Evolutionary conservation across 2,329 filamentous ascomycete species (phyloP), one percentile per base, ranked within the genome.

Genomic region (Allantophomopsis lycopodina): DNA sequence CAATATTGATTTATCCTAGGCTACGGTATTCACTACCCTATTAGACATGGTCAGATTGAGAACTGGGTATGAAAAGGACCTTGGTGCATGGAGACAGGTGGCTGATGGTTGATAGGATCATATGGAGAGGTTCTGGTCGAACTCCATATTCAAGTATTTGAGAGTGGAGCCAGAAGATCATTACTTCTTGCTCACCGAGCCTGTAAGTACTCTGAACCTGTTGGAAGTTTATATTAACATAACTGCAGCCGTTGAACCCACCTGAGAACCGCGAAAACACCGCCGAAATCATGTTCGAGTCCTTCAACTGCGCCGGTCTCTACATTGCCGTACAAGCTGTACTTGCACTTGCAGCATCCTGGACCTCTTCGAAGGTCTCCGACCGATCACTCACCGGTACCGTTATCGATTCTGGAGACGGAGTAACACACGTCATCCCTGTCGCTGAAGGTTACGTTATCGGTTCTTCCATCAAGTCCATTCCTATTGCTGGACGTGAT

Each of bases 51-150:
- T 37, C 91, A 98, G 68, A 85, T 98, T 61, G 91, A 98, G 67
- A 96, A 98, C 60, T 98, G 91, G 91, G 84, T 91, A 68, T 42
- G 74, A 36, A 46, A 3, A 12, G 8, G 23, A 28, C 5, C 7
- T 28, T 12, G 8, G 23, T 28, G 11, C 23, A 10, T 28, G 3
- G 42, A 48, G 28, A 28, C 8, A 28, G 23, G 8, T 28, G 23
- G 23, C 23, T 28, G 23, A 28, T 28, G 23, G 35, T 45, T 40
- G 44, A 5, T 50, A 91, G 84, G 91, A 98, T 64, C 85, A 95
- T 55, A 98, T 98, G 91, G 91, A 98, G 63, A 81, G 91, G 47
- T 98, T 96, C 68, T 98, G 91, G 91, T 96, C 93, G 50, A 96
- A 96, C 68, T 98, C 91, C 47, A 98, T 98, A 65, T 98, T 98